These are phyloP conservation scores for Beauveria asiatica DNA, from an alignment of 2,329 filamentous ascomycete species.

Conservation along the genomic window DNA sequence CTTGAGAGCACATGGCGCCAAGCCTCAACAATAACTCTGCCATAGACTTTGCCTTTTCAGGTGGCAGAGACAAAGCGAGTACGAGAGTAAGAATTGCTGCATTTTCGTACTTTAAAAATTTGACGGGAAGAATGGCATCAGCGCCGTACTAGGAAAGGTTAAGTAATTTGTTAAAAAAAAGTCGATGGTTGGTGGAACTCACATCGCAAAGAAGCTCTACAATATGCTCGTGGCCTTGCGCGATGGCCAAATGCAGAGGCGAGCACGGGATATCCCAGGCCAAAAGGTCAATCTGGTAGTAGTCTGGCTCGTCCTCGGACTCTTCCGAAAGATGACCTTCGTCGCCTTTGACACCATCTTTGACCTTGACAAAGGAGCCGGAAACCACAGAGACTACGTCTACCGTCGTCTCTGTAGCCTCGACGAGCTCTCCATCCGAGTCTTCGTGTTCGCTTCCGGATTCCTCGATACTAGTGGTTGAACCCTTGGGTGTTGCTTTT, in stretches of 20 bases:
- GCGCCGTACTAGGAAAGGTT: constrained; percentile 56
- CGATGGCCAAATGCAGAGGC: constrained; percentile 70
- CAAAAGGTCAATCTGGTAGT: constrained; percentile 70
- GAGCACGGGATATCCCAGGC: constrained; percentile 71
- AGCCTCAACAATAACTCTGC: constrained; percentile 55
- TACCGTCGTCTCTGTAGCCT: constrained; percentile 40
- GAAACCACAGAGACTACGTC: constrained; percentile 48
- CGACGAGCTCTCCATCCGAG: constrained; percentile 34
- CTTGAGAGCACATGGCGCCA: constrained; percentile 66
- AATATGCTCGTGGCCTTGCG: constrained; percentile 59
- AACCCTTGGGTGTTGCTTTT: constrained; percentile 10
- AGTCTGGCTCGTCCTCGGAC: constrained; percentile 59
- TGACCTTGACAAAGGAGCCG: constrained; percentile 67
- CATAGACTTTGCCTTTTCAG: constrained; percentile 57
- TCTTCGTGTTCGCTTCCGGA: constrained; percentile 29
- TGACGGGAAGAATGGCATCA: constrained; percentile 67
- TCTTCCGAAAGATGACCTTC: constrained; percentile 43
- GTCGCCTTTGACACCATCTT: constrained; percentile 30
- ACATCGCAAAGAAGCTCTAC: constrained; percentile 61
- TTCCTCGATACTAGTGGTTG: constrained; percentile 20
- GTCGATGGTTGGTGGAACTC: constrained; percentile 15
- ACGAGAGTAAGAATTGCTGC: constrained; percentile 61
- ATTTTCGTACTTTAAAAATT: constrained; percentile 45
- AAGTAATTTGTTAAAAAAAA: constrained; percentile 7
- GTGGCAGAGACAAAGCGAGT: constrained; percentile 56